Conservation (phyloP, 164 flowering plant species). For the Macadamia integrifolia region DNA sequence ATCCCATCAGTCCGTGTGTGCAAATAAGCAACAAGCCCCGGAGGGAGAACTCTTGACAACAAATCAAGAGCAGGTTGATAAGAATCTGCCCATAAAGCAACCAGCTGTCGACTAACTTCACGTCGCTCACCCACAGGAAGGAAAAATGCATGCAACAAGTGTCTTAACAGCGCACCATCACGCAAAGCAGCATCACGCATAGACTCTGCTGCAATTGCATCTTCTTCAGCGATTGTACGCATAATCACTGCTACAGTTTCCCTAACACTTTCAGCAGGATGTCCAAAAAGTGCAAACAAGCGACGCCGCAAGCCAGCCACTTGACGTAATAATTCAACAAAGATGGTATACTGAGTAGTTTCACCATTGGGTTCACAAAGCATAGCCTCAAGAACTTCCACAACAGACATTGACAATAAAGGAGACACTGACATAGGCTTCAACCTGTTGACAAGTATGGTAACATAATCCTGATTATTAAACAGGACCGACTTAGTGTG, state of each 20-base stretch:
- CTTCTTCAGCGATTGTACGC: constrained; percentile 99
- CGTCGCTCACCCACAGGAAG: constrained; percentile 94
- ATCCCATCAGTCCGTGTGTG: constrained; percentile 69
- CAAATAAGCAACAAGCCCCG: constrained; percentile 99
- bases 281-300: constrained; percentile 93
- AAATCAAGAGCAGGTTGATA: constrained; percentile 95
- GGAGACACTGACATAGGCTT: constrained; percentile 95
- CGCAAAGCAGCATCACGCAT: constrained; percentile 99
- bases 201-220: constrained; percentile 99
- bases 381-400: constrained; percentile 98
- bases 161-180: constrained; percentile 94
- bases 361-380: constrained; percentile 97
- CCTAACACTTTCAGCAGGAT: constrained; percentile 97
- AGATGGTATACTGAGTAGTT: constrained; percentile 85
- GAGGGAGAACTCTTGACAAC: constrained; percentile 88
- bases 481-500: constrained; percentile 90
- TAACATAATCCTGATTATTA: constrained; percentile 59
- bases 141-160: constrained; percentile 84
- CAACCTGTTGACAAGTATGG: constrained; percentile 76
- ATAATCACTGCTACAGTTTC: constrained; percentile 95
- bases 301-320: constrained; percentile 94
- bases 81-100: constrained; percentile 99
- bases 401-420: constrained; percentile 86
- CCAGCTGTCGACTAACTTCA: constrained; percentile 97
- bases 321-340: constrained; percentile 92